Evolutionary conservation across 805 yeast genomes (phyloP).

Genomic region (Diddensiella caesifluorescens): DNA sequence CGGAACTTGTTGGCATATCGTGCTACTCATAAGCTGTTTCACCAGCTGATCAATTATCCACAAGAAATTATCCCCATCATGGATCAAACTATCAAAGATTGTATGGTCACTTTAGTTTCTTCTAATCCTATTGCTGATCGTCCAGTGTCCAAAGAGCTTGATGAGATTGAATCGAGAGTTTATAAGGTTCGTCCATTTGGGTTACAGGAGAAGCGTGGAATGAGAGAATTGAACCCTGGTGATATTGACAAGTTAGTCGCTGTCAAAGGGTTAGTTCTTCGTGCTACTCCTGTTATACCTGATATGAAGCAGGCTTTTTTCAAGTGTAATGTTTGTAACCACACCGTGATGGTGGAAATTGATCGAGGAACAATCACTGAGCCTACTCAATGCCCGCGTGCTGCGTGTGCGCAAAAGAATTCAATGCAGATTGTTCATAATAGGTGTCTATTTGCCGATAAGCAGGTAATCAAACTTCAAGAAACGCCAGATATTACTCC

Average conservation of each 20-base stretch:
- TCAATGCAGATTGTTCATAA: slow-evolving; percentile 91
- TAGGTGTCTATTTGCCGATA: slow-evolving; percentile 88
- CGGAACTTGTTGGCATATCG: slow-evolving; percentile 71
- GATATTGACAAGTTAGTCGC: slow-evolving; percentile 92
- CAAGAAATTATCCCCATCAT: slow-evolving; percentile 95
- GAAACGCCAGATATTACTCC: slow-evolving; percentile 96
- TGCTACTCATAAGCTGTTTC: slow-evolving; percentile 69
- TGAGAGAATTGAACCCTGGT: slow-evolving; percentile 89
- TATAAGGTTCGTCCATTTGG: slow-evolving; percentile 90
- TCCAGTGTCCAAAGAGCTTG: slow-evolving; percentile 34
- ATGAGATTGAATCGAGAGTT: slow-evolving; percentile 71
- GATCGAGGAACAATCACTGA: slow-evolving; percentile 93
- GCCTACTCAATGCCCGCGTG: slow-evolving; percentile 90
- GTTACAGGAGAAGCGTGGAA: slow-evolving; percentile 61
- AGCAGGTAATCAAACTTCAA: slow-evolving; percentile 88
- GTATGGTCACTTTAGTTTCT: slow-evolving; percentile 51
- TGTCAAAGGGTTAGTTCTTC: slow-evolving; percentile 82
- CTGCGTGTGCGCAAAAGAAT: slow-evolving; percentile 71
- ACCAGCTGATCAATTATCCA: slow-evolving; percentile 86
- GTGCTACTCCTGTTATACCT: slow-evolving; percentile 89
- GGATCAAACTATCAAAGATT: slow-evolving; percentile 93
- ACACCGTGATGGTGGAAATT: slow-evolving; percentile 83
- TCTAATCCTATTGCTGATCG: slow-evolving; percentile 25
- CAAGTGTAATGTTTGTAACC: slow-evolving; percentile 92
- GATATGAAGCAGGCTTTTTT: slow-evolving; percentile 98